Evolutionary conservation across 805 yeast genomes (phyloP).

Genomic region (Candida suzukii): DNA sequence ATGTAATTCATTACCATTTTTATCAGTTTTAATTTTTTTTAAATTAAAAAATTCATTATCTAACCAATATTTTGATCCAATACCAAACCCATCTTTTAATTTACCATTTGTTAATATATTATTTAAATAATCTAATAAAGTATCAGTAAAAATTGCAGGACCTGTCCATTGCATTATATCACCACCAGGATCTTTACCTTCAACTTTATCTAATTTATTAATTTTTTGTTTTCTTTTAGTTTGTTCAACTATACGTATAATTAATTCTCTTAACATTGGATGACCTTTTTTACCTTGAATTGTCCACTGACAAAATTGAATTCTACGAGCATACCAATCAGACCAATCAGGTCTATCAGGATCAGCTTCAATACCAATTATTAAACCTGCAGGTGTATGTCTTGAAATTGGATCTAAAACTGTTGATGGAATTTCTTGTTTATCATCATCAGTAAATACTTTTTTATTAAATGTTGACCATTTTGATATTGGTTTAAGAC

Average conservation of each 20-base stretch:
- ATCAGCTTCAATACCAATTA: slow-evolving; percentile 92
- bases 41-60: slow-evolving; percentile 14
- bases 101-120: slow-evolving; percentile 37
- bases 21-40: slow-evolving; percentile 13
- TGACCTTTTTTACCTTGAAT: slow-evolving; percentile 87
- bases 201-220: slow-evolving; percentile 39
- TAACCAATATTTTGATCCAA: slow-evolving; percentile 23
- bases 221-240: slow-evolving; percentile 50
- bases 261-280: slow-evolving; percentile 76
- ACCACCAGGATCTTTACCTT: slow-evolving; percentile 61
- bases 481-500: slow-evolving; percentile 59
- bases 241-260: slow-evolving; percentile 68
- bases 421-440: too few relatives aligned
- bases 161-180: slow-evolving; percentile 95
- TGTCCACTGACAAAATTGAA: slow-evolving; percentile 97
- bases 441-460: slow-evolving; percentile 8
- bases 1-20: slow-evolving; percentile 16
- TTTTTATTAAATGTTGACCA: slow-evolving; percentile 60
- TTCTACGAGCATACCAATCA: slow-evolving; percentile 85
- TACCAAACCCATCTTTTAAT: slow-evolving; percentile 25
- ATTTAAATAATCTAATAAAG: slow-evolving; percentile 71
- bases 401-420: too few relatives aligned
- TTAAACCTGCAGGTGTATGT: slow-evolving; percentile 54
- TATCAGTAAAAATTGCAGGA: slow-evolving; percentile 91
- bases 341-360: slow-evolving; percentile 95